Conservation (phyloP, 2,329 filamentous ascomycete genomes). For the Pleurostoma richardsiae region DNA sequence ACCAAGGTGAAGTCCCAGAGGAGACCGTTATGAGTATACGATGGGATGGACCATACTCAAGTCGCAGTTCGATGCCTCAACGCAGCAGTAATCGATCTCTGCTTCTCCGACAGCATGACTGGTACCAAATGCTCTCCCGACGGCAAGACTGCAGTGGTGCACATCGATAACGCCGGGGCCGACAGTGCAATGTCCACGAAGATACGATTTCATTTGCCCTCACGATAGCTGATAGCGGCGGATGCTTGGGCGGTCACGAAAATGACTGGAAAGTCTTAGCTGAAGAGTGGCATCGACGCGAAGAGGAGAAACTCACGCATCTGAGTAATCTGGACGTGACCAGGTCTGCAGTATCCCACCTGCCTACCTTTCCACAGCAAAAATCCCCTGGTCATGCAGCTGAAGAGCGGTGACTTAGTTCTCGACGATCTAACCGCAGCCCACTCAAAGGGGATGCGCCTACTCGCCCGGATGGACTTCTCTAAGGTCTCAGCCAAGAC, state of each 20-base stretch:
- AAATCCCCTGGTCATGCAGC: conserved; percentile 5
- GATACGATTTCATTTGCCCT: too few relatives aligned
- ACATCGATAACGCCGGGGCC: neutral
- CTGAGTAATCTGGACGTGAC: too few relatives aligned
- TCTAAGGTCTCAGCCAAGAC: conserved; percentile 7
- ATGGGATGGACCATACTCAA: neutral
- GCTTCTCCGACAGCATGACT: neutral
- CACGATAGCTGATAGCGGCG: too few relatives aligned
- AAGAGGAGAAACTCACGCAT: too few relatives aligned
- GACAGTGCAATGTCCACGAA: neutral
- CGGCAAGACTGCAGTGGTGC: neutral
- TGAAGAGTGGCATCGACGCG: too few relatives aligned
- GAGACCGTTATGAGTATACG: neutral
- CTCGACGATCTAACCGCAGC: conserved; percentile 7
- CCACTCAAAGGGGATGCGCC: conserved; percentile 3
- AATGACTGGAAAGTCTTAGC: too few relatives aligned
- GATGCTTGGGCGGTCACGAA: too few relatives aligned
- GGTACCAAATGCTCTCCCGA: neutral
- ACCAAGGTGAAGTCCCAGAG: neutral
- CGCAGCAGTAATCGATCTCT: neutral
- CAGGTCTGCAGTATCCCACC: conserved; percentile 5
- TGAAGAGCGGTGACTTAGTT: conserved; percentile 9
- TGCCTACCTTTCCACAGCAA: conserved; percentile 6
- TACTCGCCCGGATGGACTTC: conserved; percentile 12
- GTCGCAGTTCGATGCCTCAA: neutral